Percentiles rank a stretch among this genome's conserved stretches.
Conservation (phyloP, 2,329 filamentous ascomycete genomes). For the Hymenotorrendiella dingleyae region DNA sequence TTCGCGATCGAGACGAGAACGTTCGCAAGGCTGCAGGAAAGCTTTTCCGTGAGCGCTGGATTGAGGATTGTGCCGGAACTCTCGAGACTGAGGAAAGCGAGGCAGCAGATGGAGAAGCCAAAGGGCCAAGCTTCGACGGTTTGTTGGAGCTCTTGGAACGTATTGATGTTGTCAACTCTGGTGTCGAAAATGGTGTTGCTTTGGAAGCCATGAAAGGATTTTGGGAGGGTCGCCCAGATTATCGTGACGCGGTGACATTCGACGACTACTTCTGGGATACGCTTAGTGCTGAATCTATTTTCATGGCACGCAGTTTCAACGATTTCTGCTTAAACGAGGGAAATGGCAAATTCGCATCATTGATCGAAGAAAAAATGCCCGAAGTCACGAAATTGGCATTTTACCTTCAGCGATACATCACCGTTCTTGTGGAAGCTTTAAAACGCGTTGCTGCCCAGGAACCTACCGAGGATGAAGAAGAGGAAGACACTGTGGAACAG, state of each 20-base stretch:
- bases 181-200: slow-evolving; percentile 82
- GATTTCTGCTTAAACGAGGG: slow-evolving; percentile 77
- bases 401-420: slow-evolving; percentile 75
- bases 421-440: slow-evolving; percentile 59
- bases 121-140: slow-evolving; percentile 69
- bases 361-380: slow-evolving; percentile 88
- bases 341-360: slow-evolving; percentile 65
- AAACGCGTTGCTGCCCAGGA: slow-evolving; percentile 49
- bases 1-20: slow-evolving; percentile 88
- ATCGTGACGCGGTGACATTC: slow-evolving; percentile 65
- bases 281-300: slow-evolving; percentile 77
- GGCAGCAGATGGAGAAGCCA: slow-evolving; percentile 39
- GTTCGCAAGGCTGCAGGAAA: slow-evolving; percentile 87
- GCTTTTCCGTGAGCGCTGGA: slow-evolving; percentile 93
- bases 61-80: slow-evolving; percentile 81
- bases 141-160: slow-evolving; percentile 87
- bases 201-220: slow-evolving; percentile 93
- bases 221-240: slow-evolving; percentile 87
- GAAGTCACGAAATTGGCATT: slow-evolving; percentile 90
- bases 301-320: slow-evolving; percentile 88
- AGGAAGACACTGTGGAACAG: slow-evolving; percentile 80
- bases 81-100: slow-evolving; percentile 47
- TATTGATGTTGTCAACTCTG: slow-evolving; percentile 88
- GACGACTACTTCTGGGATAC: slow-evolving; percentile 75
- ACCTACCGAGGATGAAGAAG: slow-evolving; percentile 54